Percentiles rank a stretch among this genome's conserved stretches.
These are phyloP conservation scores for Penicillium ucsense DNA, from an alignment of 495 filamentous ascomycete genomes.

Conservation along the genomic window DNA sequence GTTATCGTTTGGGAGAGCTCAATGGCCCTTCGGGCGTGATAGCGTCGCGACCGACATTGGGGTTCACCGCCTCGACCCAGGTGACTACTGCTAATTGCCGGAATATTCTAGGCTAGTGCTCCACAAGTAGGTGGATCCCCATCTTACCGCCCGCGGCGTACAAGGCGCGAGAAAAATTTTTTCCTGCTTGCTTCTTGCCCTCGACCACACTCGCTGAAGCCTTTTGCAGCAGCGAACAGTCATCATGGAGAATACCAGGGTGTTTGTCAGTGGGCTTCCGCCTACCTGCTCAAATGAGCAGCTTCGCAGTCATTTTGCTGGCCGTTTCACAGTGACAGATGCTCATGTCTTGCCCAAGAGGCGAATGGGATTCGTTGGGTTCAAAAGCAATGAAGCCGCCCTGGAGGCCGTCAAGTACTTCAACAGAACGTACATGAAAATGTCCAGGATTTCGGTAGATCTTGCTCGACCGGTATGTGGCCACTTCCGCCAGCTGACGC, in stretches of 20 bases:
- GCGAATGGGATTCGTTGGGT: constrained; percentile 93
- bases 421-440: constrained; percentile 87
- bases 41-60: neutral
- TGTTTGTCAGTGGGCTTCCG: constrained; percentile 84
- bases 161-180: constrained; percentile 27
- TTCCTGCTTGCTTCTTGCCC: constrained; percentile 2
- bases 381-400: constrained; percentile 73
- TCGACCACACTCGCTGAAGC: constrained; percentile 10
- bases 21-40: neutral
- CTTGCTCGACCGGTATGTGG: constrained; percentile 70
- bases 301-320: constrained; percentile 78
- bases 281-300: constrained; percentile 66
- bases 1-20: neutral
- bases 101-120: constrained; percentile 1
- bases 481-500: neutral
- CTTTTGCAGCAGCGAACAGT: constrained; percentile 11
- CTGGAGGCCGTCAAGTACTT: constrained; percentile 80
- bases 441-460: constrained; percentile 93
- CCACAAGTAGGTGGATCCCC: too few species aligned
- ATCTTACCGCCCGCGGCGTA: constrained; percentile 29
- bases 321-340: constrained; percentile 71
- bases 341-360: constrained; percentile 79
- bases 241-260: constrained; percentile 51
- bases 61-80: constrained; percentile 2
- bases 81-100: constrained; percentile 9